Evolutionary conservation across 2,329 filamentous ascomycete genomes (phyloP).

Genomic region (Ophioceras dolichostomum): DNA sequence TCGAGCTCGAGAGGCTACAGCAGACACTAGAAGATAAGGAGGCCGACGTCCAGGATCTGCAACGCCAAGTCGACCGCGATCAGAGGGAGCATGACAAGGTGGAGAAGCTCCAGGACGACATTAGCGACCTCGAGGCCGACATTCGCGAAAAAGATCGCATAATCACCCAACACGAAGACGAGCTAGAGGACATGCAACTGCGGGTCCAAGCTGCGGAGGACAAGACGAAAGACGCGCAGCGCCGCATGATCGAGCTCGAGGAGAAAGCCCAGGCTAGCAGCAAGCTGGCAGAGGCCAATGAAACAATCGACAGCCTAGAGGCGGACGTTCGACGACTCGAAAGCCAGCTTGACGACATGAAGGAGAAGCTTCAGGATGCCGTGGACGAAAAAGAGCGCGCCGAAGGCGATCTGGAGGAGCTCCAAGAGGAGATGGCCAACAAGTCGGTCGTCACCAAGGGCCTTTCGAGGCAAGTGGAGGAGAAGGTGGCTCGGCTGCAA

Average conservation of each 20-base stretch:
- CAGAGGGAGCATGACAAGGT: conserved; percentile 45
- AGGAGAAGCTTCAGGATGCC: conserved; percentile 41
- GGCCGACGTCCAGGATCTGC: conserved; percentile 47
- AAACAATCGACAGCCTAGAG: conserved; percentile 47
- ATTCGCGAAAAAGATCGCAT: conserved; percentile 63
- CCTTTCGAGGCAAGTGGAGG: conserved; percentile 62
- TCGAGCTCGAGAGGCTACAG: conserved; percentile 45
- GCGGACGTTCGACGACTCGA: conserved; percentile 39
- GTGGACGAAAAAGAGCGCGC: conserved; percentile 42
- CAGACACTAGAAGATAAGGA: conserved; percentile 45
- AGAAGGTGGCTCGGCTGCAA: conserved; percentile 54
- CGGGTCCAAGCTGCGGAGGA: conserved; percentile 37
- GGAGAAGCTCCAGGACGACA: conserved; percentile 58
- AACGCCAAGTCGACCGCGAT: conserved; percentile 43
- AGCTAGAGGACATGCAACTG: conserved; percentile 38
- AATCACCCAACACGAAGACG: conserved; percentile 63
- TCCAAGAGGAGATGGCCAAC: conserved; percentile 68
- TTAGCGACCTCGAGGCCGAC: conserved; percentile 65
- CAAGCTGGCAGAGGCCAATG: conserved; percentile 41
- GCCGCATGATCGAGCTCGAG: conserved; percentile 41
- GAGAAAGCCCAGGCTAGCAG: conserved; percentile 38
- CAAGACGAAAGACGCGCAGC: conserved; percentile 42
- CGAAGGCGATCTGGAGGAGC: conserved; percentile 47
- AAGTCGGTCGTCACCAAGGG: conserved; percentile 68
- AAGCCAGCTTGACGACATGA: conserved; percentile 40